Evolutionary conservation across 257 asterid species (phyloP).

Genomic region (Rhazya stricta): DNA sequence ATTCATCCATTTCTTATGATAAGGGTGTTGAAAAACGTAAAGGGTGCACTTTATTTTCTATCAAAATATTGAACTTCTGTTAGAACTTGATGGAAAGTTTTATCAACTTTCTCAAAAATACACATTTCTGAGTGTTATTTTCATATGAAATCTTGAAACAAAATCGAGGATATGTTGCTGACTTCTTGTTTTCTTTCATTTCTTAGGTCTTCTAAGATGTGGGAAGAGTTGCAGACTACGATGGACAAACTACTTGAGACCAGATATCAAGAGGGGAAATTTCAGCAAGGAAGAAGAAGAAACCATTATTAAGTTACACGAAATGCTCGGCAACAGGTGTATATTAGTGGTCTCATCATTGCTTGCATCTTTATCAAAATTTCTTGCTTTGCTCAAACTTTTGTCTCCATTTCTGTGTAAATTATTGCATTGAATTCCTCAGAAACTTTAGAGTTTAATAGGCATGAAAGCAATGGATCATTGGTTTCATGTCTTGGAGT

Average conservation of each 20-base stretch:
- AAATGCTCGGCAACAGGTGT: slow-evolving; percentile 65
- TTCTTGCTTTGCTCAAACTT: neutral
- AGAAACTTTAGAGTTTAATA: neutral
- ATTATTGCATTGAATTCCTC: slow-evolving; percentile 5
- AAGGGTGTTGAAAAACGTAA: no score
- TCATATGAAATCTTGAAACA: neutral
- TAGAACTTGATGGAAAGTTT: neutral
- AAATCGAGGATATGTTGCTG: neutral
- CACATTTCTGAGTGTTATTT: neutral
- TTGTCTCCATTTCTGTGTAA: slow-evolving; percentile 3
- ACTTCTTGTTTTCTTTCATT: neutral
- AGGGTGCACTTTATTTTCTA: neutral
- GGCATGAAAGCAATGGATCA: neutral
- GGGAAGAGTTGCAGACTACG: slow-evolving; percentile 65
- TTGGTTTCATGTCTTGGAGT: neutral
- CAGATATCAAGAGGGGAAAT: slow-evolving; percentile 53
- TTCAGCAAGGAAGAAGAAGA: slow-evolving; percentile 51
- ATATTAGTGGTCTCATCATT: neutral
- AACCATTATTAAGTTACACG: slow-evolving; percentile 32
- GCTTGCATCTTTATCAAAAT: neutral
- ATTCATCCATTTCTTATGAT: no score
- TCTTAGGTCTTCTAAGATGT: slow-evolving; percentile 52
- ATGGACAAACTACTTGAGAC: slow-evolving; percentile 54
- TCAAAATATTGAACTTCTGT: neutral
- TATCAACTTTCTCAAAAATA: neutral